Conservation (phyloP, 352 stramenopile genomes). For the Pythium guiyangense region DNA sequence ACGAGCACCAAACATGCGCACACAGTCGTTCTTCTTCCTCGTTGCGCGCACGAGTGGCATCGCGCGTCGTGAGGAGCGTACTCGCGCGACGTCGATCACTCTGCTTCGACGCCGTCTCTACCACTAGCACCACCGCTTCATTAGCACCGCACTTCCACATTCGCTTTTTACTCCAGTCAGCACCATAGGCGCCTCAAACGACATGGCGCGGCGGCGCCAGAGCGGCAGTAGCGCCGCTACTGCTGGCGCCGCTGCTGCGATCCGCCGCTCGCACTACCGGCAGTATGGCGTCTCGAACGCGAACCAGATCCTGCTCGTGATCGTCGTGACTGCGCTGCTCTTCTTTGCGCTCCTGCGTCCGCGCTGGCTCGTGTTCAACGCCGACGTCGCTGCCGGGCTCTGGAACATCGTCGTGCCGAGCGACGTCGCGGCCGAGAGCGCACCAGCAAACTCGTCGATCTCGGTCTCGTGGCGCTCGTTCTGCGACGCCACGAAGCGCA, state of each 20-base stretch:
- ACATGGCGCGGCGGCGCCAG: slow-evolving; percentile 3
- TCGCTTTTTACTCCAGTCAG: neutral
- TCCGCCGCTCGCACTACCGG: slow-evolving; percentile 40
- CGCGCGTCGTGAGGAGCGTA: neutral
- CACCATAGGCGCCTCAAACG: slow-evolving; percentile 4
- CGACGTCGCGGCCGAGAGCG: slow-evolving; percentile 17
- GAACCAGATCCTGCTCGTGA: slow-evolving; percentile 75
- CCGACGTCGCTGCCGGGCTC: slow-evolving; percentile 47
- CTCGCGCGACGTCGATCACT: too few species aligned
- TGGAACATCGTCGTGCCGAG: slow-evolving; percentile 35
- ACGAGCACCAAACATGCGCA: too few species aligned
- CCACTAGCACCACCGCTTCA: too few species aligned
- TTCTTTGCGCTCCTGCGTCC: slow-evolving; percentile 60
- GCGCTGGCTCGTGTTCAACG: slow-evolving; percentile 53
- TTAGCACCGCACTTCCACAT: neutral
- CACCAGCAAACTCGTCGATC: slow-evolving; percentile 21
- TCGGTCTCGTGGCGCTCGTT: slow-evolving; percentile 45
- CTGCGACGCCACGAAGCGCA: slow-evolving; percentile 27
- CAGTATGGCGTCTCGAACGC: slow-evolving; percentile 78
- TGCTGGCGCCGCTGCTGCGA: neutral
- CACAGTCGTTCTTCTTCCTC: too few species aligned
- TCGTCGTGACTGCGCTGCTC: slow-evolving; percentile 44
- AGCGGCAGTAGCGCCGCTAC: neutral
- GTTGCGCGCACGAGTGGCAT: too few species aligned
- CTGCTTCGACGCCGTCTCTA: too few species aligned